phyloP scores from a whole-genome alignment of 306 rosid genomes.

The Acmispon strigosus region DNA sequence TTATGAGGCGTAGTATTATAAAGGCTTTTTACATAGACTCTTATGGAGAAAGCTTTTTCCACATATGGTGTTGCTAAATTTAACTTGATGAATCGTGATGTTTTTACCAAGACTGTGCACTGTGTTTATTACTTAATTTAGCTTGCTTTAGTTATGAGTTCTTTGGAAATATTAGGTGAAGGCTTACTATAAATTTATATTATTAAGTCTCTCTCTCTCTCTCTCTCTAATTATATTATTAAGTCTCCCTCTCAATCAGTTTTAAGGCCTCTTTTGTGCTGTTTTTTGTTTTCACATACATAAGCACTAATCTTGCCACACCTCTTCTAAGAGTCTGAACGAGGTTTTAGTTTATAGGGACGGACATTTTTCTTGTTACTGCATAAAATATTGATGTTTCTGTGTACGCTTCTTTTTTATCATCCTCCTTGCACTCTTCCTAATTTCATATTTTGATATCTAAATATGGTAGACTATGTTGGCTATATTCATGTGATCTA shows the following conservation, averaged over 20 bases:
- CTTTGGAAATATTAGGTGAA: neutral
- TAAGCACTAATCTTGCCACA: neutral
- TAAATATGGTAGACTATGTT: neutral
- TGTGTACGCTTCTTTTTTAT: neutral
- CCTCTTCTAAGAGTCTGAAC: neutral
- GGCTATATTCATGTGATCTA: neutral
- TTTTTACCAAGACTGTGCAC: neutral
- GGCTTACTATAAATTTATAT: neutral
- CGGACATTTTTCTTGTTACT: slow-evolving; percentile 1
- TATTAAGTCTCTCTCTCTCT: neutral
- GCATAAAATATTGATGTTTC: neutral
- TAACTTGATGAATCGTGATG: neutral
- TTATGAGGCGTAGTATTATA: neutral
- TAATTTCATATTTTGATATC: neutral
- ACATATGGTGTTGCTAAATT: neutral
- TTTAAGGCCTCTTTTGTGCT: neutral
- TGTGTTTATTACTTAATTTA: neutral
- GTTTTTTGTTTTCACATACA: neutral
- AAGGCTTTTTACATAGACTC: neutral
- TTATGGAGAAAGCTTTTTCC: neutral
- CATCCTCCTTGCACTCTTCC: neutral
- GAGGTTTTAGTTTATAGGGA: neutral
- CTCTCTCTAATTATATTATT: neutral
- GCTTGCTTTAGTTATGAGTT: neutral
- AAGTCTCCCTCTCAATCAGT: neutral